A percentile compares a stretch with the other conserved stretches of the same genome.
phyloP scores from a whole-genome alignment of 768 basidiomycete genomes.

The Boletellus sp. region DNA sequence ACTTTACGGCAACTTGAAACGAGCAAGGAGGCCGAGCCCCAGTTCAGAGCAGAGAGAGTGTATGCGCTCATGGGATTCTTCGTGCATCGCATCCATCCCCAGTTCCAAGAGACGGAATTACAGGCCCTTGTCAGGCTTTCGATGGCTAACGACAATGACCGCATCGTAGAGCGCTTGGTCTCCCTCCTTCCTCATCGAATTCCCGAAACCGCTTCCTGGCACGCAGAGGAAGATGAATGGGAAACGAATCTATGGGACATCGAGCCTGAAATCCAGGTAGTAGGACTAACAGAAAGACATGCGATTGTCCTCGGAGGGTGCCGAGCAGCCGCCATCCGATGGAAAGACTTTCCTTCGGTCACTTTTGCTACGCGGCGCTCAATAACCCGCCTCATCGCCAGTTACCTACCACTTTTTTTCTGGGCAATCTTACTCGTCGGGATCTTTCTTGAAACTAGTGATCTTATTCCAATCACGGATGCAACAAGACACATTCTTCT shows the following conservation, averaged over 20 bases:
- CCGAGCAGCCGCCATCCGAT: slow-evolving; percentile 18
- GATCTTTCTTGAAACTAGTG: background rate
- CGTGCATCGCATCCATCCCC: slow-evolving; percentile 11
- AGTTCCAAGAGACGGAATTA: too few relatives aligned
- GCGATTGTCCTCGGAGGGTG: slow-evolving; percentile 24
- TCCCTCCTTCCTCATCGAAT: slow-evolving; percentile 12
- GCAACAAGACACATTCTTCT: too few relatives aligned
- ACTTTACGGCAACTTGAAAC: background rate
- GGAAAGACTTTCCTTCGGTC: slow-evolving; percentile 23
- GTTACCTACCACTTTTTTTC: background rate
- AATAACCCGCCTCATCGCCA: slow-evolving; percentile 4
- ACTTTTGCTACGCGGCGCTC: slow-evolving; percentile 17
- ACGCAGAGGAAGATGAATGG: slow-evolving; percentile 18
- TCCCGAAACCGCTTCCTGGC: slow-evolving; percentile 12
- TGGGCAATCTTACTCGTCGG: slow-evolving; percentile 3
- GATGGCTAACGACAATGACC: slow-evolving; percentile 24
- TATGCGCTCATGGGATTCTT: slow-evolving; percentile 29
- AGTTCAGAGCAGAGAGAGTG: slow-evolving; percentile 9
- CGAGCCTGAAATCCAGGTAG: slow-evolving; percentile 11
- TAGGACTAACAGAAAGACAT: slow-evolving; percentile 17
- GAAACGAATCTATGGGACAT: slow-evolving; percentile 20
- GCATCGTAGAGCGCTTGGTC: slow-evolving; percentile 21
- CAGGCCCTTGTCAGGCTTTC: slow-evolving; percentile 5
- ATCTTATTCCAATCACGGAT: too few relatives aligned
- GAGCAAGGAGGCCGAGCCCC: too few relatives aligned